Conservation (phyloP, 2,329 filamentous ascomycete species). For the Aureobasidium mangrovei region DNA sequence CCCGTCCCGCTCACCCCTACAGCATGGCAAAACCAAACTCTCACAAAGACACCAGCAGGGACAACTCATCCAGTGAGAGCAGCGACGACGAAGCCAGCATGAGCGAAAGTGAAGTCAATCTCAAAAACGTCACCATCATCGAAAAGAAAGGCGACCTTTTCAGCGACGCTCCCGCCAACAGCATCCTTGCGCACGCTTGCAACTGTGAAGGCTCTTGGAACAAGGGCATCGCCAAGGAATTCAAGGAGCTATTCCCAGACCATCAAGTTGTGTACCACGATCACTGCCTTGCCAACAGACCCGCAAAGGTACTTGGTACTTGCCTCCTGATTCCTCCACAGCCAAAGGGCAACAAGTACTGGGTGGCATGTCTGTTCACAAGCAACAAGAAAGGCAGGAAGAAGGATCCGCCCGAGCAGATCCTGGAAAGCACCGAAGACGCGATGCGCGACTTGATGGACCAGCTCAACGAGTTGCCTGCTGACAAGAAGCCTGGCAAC, state of each 20-base stretch:
- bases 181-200: slow-evolving; percentile 51
- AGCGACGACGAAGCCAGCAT: not conserved
- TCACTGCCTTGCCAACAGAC: slow-evolving; percentile 39
- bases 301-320: slow-evolving; percentile 14
- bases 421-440: slow-evolving; percentile 41
- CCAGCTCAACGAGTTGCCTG: slow-evolving; percentile 28
- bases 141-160: slow-evolving; percentile 42
- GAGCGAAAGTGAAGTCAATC: not conserved
- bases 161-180: slow-evolving; percentile 36
- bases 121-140: not conserved
- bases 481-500: slow-evolving; percentile 21
- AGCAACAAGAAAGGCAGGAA: slow-evolving; percentile 40
- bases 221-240: slow-evolving; percentile 47
- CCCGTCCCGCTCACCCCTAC: no score
- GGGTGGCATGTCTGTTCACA: slow-evolving; percentile 53
- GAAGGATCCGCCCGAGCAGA: slow-evolving; percentile 34
- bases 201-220: slow-evolving; percentile 52
- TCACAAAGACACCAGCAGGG: no score
- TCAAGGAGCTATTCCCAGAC: slow-evolving; percentile 42
- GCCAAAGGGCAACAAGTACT: slow-evolving; percentile 32
- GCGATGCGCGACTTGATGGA: slow-evolving; percentile 42
- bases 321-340: slow-evolving; percentile 12
- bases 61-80: no score
- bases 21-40: no score
- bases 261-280: slow-evolving; percentile 41